These are phyloP conservation scores for Camellia oleifera DNA, from an alignment of 179 eudicot genomes.

Conservation along the genomic window DNA sequence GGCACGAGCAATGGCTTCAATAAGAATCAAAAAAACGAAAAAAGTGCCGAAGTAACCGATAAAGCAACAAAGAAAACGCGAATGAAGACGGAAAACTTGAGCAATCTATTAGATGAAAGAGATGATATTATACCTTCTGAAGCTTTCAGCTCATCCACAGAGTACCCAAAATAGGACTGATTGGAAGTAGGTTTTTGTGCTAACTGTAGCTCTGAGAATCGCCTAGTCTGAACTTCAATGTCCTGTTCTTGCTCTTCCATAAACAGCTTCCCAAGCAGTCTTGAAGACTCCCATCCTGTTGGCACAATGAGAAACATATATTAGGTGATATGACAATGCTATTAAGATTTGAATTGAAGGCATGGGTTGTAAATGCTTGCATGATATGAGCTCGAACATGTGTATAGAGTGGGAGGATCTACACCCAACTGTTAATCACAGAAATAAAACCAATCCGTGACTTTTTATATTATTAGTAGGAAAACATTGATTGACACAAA, in stretches of 20 bases:
- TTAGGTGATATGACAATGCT: not conserved
- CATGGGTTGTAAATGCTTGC: too few relatives aligned
- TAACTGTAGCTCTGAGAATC: conserved; percentile 45
- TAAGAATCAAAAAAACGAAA: not conserved
- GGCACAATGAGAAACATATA: conserved; percentile 15
- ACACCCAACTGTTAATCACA: too few relatives aligned
- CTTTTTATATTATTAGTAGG: too few relatives aligned
- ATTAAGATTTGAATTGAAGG: too few relatives aligned
- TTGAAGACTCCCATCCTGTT: conserved; percentile 48
- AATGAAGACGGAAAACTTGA: conserved; percentile 6
- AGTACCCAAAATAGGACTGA: conserved; percentile 32
- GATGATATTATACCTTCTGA: conserved; percentile 32
- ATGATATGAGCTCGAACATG: too few relatives aligned
- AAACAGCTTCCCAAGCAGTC: conserved; percentile 47
- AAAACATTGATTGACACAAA: too few relatives aligned
- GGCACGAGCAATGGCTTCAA: not conserved
- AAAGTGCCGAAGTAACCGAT: not conserved
- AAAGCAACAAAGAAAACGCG: not conserved
- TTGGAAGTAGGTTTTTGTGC: conserved; percentile 27
- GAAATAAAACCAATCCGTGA: too few relatives aligned
- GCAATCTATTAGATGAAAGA: not conserved
- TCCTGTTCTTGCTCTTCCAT: conserved; percentile 54
- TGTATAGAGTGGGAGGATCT: too few relatives aligned
- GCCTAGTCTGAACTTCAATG: conserved; percentile 53
- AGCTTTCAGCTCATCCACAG: conserved; percentile 36